These are phyloP conservation scores for Umbelopsis sp. DNA, from an alignment of 192 early-diverging fungal species.

Conservation along the genomic window DNA sequence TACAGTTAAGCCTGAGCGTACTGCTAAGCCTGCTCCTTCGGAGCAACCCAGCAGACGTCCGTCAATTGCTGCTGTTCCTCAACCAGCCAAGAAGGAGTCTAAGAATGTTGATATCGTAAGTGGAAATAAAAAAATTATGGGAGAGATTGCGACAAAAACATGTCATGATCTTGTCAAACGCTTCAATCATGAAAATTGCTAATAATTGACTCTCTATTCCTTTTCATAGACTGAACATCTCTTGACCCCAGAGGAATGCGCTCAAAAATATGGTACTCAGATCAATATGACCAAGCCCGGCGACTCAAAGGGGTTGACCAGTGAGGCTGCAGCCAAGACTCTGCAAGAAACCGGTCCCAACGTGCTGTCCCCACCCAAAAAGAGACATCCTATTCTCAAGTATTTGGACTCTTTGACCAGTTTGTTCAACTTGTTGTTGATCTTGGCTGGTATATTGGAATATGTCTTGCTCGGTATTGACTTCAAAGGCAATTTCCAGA, in stretches of 20 bases:
- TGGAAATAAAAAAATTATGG: not conserved
- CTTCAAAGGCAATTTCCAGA: constrained; percentile 70
- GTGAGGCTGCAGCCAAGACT: constrained; percentile 64
- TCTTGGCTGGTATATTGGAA: constrained; percentile 78
- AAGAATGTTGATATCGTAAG: constrained; percentile 59
- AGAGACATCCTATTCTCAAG: constrained; percentile 70
- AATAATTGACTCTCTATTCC: not conserved
- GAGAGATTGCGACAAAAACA: not conserved
- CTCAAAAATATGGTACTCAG: constrained; percentile 39
- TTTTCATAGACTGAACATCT: constrained; percentile 54
- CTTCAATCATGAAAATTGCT: not conserved
- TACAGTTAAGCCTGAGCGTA: constrained; percentile 30
- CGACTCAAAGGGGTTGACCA: constrained; percentile 70
- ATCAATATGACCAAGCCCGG: constrained; percentile 65
- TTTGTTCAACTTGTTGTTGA: constrained; percentile 90
- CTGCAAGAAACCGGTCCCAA: constrained; percentile 80
- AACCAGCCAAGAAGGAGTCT: constrained; percentile 23
- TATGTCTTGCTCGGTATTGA: constrained; percentile 86
- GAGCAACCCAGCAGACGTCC: constrained; percentile 28
- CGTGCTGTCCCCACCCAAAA: constrained; percentile 85
- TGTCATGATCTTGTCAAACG: not conserved
- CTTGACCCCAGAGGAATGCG: constrained; percentile 45
- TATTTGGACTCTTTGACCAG: constrained; percentile 75
- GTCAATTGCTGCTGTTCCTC: constrained; percentile 28
- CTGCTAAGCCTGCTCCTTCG: constrained; percentile 8